A percentile compares a stretch with the other conserved stretches of the same genome.
phyloP scores from a whole-genome alignment of 768 basidiomycete species.

The Suillus weaverae region DNA sequence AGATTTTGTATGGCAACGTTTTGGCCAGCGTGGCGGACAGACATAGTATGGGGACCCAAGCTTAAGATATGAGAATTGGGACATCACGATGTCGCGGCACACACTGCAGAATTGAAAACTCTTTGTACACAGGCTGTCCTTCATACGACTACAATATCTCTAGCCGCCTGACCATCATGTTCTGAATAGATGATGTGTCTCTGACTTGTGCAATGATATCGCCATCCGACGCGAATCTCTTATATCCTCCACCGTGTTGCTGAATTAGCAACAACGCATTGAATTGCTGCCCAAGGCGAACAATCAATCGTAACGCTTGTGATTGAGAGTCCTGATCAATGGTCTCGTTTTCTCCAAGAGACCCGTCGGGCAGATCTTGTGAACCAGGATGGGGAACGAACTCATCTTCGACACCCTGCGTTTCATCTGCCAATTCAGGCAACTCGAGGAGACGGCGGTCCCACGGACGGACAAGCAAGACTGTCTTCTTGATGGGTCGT shows the following conservation, averaged over 20 bases:
- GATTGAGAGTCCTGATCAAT: not conserved
- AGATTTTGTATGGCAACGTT: no score
- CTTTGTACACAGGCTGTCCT: no score
- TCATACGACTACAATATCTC: not conserved
- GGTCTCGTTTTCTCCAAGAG: no score
- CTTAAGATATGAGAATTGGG: no score
- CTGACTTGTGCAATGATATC: not conserved
- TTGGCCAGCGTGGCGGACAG: no score
- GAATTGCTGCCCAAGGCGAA: not conserved
- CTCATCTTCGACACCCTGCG: no score
- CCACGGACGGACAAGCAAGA: not conserved
- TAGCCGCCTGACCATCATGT: not conserved
- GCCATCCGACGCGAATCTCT: not conserved
- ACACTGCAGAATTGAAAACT: no score
- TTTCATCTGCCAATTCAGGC: not conserved
- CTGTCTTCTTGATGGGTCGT: not conserved
- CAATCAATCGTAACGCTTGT: not conserved
- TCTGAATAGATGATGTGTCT: not conserved
- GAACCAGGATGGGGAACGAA: no score
- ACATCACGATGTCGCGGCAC: no score
- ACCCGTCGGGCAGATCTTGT: no score
- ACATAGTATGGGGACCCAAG: no score
- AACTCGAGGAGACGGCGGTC: not conserved
- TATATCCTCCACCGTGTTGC: not conserved
- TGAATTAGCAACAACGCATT: not conserved